These are phyloP conservation scores for Moesziomyces globuligerus DNA, from an alignment of 1,284 basidiomycete species.

Conservation along the genomic window DNA sequence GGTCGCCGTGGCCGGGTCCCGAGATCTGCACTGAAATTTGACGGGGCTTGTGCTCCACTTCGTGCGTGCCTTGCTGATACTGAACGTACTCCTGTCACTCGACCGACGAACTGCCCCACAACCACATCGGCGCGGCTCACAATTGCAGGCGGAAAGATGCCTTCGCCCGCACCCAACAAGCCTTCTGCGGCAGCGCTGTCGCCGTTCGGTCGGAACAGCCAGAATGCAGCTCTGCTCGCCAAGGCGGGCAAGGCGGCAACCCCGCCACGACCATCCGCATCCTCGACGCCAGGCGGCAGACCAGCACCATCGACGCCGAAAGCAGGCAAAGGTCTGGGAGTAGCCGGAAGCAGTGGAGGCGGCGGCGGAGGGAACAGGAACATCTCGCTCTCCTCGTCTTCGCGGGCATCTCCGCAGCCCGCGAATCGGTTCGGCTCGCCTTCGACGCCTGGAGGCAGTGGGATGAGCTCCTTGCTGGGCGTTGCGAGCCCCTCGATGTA, in stretches of 20 bases:
- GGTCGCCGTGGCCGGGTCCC: background rate
- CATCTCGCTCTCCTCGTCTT: constrained; percentile 41
- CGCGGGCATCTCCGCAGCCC: constrained; percentile 26
- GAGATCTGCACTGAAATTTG: background rate
- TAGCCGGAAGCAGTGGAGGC: constrained; percentile 9
- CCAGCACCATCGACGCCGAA: constrained; percentile 32
- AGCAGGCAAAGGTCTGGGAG: constrained; percentile 11
- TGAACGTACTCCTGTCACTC: background rate
- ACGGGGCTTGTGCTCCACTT: background rate
- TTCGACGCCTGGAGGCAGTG: constrained; percentile 16
- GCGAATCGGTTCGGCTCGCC: constrained; percentile 18
- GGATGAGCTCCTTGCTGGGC: background rate
- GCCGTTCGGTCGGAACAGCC: constrained; percentile 52
- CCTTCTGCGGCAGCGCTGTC: constrained; percentile 35
- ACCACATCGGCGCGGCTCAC: background rate
- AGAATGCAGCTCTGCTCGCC: constrained; percentile 41
- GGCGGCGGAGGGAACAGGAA: constrained; percentile 21
- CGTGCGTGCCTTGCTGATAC: background rate
- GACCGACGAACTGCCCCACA: background rate
- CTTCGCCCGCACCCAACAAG: constrained; percentile 14
- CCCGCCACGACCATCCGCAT: constrained; percentile 20
- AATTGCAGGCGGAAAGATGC: constrained; percentile 6
- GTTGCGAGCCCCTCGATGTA: constrained; percentile 22
- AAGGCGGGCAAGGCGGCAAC: constrained; percentile 33
- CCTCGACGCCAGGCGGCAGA: constrained; percentile 7